Percentiles rank a stretch among this genome's conserved stretches.
Evolutionary conservation across 2,329 filamentous ascomycete genomes (phyloP).

Genomic region (Aspergillus carbonarius): DNA sequence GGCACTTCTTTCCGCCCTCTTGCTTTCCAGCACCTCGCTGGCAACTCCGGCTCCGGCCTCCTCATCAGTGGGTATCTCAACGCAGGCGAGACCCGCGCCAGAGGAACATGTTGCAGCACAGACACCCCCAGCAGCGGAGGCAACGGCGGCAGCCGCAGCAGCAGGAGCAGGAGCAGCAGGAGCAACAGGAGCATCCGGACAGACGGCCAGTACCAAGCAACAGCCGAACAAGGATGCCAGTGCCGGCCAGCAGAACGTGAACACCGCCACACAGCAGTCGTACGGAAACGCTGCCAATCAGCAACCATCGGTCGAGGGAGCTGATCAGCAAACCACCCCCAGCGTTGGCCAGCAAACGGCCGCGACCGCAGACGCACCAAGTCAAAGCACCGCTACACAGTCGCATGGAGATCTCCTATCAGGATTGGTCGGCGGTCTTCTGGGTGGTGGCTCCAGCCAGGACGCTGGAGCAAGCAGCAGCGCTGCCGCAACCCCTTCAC

Average conservation of each 20-base stretch:
- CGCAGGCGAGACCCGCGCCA: constrained; percentile 12
- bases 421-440: constrained; percentile 5
- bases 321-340: constrained; percentile 2
- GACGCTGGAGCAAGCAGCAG: neutral
- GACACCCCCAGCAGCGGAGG: constrained; percentile 6
- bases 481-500: constrained; percentile 1
- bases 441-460: neutral
- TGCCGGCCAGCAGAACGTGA: neutral
- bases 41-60: constrained; percentile 21
- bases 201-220: constrained; percentile 8
- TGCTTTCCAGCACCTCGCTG: constrained; percentile 25
- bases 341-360: constrained; percentile 5
- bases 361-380: constrained; percentile 1
- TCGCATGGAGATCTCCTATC: constrained; percentile 1
- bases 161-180: constrained; percentile 9
- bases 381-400: neutral
- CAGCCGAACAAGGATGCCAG: constrained; percentile 5
- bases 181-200: neutral
- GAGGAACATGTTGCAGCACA: constrained; percentile 17
- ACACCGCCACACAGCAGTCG: constrained; percentile 5
- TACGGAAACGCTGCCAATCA: constrained; percentile 3
- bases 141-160: constrained; percentile 10
- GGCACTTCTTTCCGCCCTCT: constrained; percentile 18
- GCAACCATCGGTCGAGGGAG: neutral
- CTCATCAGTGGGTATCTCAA: constrained; percentile 13